These are phyloP conservation scores for Tuber melanosporum DNA, from an alignment of 495 filamentous ascomycete genomes.

Conservation along the genomic window DNA sequence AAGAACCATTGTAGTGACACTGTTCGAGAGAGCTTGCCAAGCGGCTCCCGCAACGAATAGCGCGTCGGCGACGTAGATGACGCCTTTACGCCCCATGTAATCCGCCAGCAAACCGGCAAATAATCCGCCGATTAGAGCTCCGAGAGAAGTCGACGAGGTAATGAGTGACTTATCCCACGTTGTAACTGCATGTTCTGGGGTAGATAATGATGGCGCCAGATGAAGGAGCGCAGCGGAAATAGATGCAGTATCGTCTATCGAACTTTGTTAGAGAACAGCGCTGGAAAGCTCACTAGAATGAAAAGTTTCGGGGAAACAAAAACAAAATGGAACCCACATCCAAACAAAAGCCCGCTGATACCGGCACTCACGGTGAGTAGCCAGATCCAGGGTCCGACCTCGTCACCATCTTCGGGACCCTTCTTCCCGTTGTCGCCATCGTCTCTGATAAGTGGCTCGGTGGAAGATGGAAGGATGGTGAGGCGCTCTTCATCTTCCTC, in stretches of 20 bases:
- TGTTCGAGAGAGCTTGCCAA: constrained; percentile 58
- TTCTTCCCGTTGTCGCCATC: not conserved
- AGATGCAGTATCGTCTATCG: constrained; percentile 72
- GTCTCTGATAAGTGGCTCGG: not conserved
- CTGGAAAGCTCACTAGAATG: not conserved
- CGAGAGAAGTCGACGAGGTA: constrained; percentile 72
- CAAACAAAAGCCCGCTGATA: constrained; percentile 80
- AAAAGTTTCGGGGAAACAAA: not conserved
- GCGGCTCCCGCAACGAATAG: constrained; percentile 72
- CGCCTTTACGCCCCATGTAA: constrained; percentile 61
- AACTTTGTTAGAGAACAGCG: constrained; percentile 1
- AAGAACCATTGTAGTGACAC: constrained; percentile 65
- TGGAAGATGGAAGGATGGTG: not conserved
- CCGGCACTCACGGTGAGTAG: constrained; percentile 71
- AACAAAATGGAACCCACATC: constrained; percentile 56
- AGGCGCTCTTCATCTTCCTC: not conserved
- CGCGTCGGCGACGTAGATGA: constrained; percentile 71
- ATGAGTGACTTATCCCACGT: constrained; percentile 61
- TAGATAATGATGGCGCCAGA: constrained; percentile 66
- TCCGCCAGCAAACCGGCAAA: constrained; percentile 71
- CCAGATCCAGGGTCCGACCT: constrained; percentile 51
- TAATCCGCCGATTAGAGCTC: constrained; percentile 72
- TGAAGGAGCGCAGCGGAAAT: constrained; percentile 83
- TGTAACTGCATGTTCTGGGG: constrained; percentile 30
- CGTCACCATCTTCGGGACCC: constrained; percentile 22